Base-by-base conservation (phyloP, 1,284 basidiomycete genomes). In the Ustilago tritici region DNA sequence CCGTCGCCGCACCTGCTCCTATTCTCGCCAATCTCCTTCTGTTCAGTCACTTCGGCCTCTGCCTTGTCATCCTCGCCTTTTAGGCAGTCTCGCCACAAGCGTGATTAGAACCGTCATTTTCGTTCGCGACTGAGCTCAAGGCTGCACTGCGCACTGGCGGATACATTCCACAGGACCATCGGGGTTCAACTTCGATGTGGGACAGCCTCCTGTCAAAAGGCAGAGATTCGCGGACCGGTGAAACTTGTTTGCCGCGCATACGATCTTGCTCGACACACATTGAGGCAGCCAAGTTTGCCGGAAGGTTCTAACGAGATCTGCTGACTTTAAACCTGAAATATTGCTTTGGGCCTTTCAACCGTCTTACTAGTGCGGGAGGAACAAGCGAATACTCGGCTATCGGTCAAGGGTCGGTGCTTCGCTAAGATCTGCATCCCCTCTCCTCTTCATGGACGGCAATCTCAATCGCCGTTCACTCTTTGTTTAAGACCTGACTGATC, bases 401-500 rank as follows among this genome's bases (percentile, higher is more conserved):
- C 19, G 35, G n/a, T 34, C 17, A 46, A 50, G 35, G 35, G 19
- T 56, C 28, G 53, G n/a, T 38, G 35, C 28, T 41, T 63, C 54
- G 61, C 46, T 54, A 56, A 56, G 54, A 63, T 41, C 53, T 41
- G 54, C 53, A 31, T 41, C 46, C 34, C 53, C 28, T 34, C 36
- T 40, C 49, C 19, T 41, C 31, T 5, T 14, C 40, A 49, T n/a
- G 38, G 6, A 57, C 56, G 56, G 62, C 55, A 34, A 57, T 64
- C 62, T 58, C 17, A 34, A 19, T 64, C 49, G 40, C 62, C 61
- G 61, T 47, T 64, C 56, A 36, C 11, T 28, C 14, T 56, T n/a
- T 15, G 4, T 56, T 35, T 36, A 8, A 28, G 15, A 41, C n/a
- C 32, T 40, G 31, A 32, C 10, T 54, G 17, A 7, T 32, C 34